Conservation (phyloP, 1,284 basidiomycete genomes). For the Apiotrichum gracile region DNA sequence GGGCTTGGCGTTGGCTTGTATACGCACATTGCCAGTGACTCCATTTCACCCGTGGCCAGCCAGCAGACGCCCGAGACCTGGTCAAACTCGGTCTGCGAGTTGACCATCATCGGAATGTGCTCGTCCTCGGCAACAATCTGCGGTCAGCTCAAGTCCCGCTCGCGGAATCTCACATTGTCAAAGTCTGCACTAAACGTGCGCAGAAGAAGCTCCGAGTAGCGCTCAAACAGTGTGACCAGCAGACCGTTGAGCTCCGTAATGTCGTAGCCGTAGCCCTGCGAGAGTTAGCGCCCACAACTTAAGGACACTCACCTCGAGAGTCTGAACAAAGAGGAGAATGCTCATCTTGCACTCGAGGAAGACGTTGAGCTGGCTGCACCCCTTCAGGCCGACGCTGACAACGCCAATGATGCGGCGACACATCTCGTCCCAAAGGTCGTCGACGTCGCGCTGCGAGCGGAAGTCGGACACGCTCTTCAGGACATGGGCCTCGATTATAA, state of each 20-base stretch:
- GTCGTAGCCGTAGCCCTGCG: constrained; percentile 76
- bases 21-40: constrained; percentile 59
- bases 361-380: constrained; percentile 72
- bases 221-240: constrained; percentile 81
- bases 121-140: constrained; percentile 87
- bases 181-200: constrained; percentile 76
- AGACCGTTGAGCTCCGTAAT: constrained; percentile 77
- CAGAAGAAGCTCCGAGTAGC: constrained; percentile 78
- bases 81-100: constrained; percentile 64
- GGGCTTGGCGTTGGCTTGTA: not conserved
- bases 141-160: not conserved
- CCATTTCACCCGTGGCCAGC: constrained; percentile 65
- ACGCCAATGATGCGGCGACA: constrained; percentile 69
- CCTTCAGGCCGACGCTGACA: constrained; percentile 66
- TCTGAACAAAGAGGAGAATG: constrained; percentile 82
- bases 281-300: constrained; percentile 3
- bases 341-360: constrained; percentile 81
- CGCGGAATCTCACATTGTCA: constrained; percentile 57
- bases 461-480: constrained; percentile 75
- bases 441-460: constrained; percentile 81
- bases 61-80: constrained; percentile 78
- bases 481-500: constrained; percentile 93
- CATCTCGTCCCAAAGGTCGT: constrained; percentile 93
- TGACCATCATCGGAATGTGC: constrained; percentile 81
- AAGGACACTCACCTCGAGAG: constrained; percentile 65